Percentiles rank a stretch among this genome's conserved stretches.
Conservation (phyloP, 306 rosid genomes). For the Prunus mongolica region DNA sequence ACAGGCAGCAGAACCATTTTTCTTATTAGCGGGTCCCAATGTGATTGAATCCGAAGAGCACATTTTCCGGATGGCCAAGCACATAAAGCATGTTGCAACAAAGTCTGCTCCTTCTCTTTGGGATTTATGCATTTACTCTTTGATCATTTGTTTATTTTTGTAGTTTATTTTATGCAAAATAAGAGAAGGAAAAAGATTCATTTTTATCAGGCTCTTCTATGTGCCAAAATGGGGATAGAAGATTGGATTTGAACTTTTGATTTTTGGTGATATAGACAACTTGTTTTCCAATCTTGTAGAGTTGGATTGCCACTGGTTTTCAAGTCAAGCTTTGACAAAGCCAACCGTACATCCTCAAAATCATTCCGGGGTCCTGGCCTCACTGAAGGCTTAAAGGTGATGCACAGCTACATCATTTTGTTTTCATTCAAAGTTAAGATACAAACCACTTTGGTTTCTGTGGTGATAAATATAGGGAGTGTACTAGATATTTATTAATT, state of each 20-base stretch:
- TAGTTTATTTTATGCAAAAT: neutral
- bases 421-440: slow-evolving; percentile 1
- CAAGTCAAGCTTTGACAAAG: slow-evolving; percentile 97
- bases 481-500: neutral
- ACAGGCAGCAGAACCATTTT: slow-evolving; percentile 82
- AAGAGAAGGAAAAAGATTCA: too few relatives aligned
- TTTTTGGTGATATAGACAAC: slow-evolving; percentile 4
- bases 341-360: slow-evolving; percentile 92
- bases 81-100: slow-evolving; percentile 57
- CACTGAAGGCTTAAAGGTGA: slow-evolving; percentile 84
- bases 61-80: slow-evolving; percentile 69
- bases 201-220: too few relatives aligned
- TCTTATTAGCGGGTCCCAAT: slow-evolving; percentile 89
- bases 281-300: slow-evolving; percentile 42
- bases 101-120: slow-evolving; percentile 44
- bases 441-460: neutral
- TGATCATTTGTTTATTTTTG: neutral
- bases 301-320: slow-evolving; percentile 86
- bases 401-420: neutral
- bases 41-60: slow-evolving; percentile 96
- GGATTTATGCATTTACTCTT: neutral
- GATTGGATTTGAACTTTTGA: neutral
- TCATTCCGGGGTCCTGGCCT: slow-evolving; percentile 96
- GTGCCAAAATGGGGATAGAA: neutral
- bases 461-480: neutral